Percentiles rank a stretch among this genome's conserved stretches.
These are phyloP conservation scores for Candida nitratophila DNA, from an alignment of 805 yeast genomes.

Conservation along the genomic window DNA sequence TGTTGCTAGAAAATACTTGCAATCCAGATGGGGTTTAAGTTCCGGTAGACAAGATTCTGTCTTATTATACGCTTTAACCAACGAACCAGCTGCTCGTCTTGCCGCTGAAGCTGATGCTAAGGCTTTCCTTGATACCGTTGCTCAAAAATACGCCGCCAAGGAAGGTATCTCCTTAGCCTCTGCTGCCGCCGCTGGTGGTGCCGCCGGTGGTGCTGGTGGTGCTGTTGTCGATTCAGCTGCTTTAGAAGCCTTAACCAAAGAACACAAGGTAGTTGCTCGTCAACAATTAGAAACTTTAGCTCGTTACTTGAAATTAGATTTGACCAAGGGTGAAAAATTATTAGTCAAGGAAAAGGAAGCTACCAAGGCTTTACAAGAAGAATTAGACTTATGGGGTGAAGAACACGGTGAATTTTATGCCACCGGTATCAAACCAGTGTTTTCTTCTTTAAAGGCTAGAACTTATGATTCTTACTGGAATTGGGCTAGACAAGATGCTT, in stretches of 20 bases:
- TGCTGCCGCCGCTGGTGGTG: conserved; percentile 50
- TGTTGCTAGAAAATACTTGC: conserved; percentile 85
- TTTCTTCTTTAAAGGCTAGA: conserved; percentile 90
- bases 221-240: conserved; percentile 95
- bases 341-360: conserved; percentile 81
- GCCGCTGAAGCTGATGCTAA: conserved; percentile 86
- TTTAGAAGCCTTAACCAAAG: conserved; percentile 71
- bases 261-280: conserved; percentile 60
- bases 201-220: conserved; percentile 62
- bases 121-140: conserved; percentile 72
- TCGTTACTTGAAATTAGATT: conserved; percentile 86
- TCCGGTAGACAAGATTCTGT: conserved; percentile 92
- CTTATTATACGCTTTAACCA: conserved; percentile 72
- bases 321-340: conserved; percentile 85
- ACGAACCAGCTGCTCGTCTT: conserved; percentile 88
- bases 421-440: conserved; percentile 82
- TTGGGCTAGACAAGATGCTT: conserved; percentile 98
- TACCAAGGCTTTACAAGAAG: conserved; percentile 73
- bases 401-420: conserved; percentile 94
- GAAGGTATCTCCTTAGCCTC: conserved; percentile 74
- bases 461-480: conserved; percentile 98
- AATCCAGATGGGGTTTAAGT: conserved; percentile 87
- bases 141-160: conserved; percentile 78
- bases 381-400: conserved; percentile 84
- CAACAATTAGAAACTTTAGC: conserved; percentile 91